Evolutionary conservation across 2,329 filamentous ascomycete species (phyloP).

Genomic region (Penicillium sclerotigenum): DNA sequence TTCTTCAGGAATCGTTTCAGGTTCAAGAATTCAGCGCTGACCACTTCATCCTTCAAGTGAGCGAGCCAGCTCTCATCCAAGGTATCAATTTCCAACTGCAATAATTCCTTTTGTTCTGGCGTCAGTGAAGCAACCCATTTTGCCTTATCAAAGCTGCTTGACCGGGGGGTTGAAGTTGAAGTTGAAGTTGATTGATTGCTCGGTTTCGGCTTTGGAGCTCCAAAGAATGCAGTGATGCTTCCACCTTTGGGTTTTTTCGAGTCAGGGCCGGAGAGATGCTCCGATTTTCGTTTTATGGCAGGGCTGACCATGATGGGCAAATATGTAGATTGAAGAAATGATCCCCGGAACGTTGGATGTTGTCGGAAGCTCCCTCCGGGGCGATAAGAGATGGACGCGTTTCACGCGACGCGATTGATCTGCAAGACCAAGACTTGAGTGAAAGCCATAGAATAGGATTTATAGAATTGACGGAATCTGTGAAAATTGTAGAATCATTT

Average conservation of each 20-base stretch:
- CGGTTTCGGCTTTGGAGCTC: slow-evolving; percentile 57
- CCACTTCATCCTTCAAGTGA: slow-evolving; percentile 81
- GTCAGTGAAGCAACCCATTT: slow-evolving; percentile 82
- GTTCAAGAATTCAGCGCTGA: slow-evolving; percentile 74
- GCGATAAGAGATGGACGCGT: slow-evolving; percentile 14
- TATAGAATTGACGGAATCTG: no score
- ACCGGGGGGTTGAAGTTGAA: slow-evolving; percentile 16
- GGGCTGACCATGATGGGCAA: slow-evolving; percentile 30
- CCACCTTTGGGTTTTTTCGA: slow-evolving; percentile 69
- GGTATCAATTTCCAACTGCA: slow-evolving; percentile 88
- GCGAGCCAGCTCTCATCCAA: slow-evolving; percentile 88
- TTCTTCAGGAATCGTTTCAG: slow-evolving; percentile 82
- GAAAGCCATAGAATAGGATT: not conserved
- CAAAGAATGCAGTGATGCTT: slow-evolving; percentile 88
- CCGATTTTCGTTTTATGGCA: slow-evolving; percentile 64
- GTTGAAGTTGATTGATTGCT: slow-evolving; percentile 29
- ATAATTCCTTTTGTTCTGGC: slow-evolving; percentile 74
- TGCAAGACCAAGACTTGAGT: not conserved
- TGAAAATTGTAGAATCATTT: not conserved
- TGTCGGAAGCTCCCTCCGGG: not conserved
- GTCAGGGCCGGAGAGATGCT: slow-evolving; percentile 46
- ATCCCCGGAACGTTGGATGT: not conserved
- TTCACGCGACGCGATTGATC: slow-evolving; percentile 14
- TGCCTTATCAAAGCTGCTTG: slow-evolving; percentile 75
- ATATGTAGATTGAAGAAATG: not conserved